These are phyloP conservation scores for Rhizopus arrhizus DNA, from an alignment of 371 early-diverging fungal genomes.

Conservation along the genomic window DNA sequence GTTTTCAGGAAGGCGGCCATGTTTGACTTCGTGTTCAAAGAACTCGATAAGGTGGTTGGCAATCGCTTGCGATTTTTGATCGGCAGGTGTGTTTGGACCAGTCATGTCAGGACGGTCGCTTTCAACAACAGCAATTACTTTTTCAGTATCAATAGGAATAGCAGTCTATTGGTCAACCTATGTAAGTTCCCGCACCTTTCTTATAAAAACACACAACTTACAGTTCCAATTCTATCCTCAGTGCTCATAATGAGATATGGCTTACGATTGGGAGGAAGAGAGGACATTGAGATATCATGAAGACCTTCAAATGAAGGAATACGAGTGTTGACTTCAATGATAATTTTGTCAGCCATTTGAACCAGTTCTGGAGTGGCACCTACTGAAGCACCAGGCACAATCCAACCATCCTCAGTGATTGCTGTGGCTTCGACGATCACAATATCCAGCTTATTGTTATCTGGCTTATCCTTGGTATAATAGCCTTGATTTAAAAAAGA, in stretches of 20 bases:
- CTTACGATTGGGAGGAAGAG: conserved; percentile 49
- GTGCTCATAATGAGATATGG: conserved; percentile 53
- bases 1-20: conserved; percentile 52
- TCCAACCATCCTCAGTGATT: conserved; percentile 56
- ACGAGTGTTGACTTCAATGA: conserved; percentile 58
- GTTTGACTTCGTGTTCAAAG: conserved; percentile 53
- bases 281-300: conserved; percentile 49
- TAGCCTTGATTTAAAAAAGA: conserved; percentile 27
- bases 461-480: conserved; percentile 52
- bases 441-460: conserved; percentile 48
- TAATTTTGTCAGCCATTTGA: conserved; percentile 57
- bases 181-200: background rate
- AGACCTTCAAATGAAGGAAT: conserved; percentile 60
- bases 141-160: conserved; percentile 54
- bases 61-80: conserved; percentile 48
- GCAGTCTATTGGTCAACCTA: conserved; percentile 30
- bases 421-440: conserved; percentile 61
- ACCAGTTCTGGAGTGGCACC: conserved; percentile 59
- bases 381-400: conserved; percentile 58
- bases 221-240: conserved; percentile 56
- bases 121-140: conserved; percentile 54
- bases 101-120: conserved; percentile 53
- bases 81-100: conserved; percentile 48
- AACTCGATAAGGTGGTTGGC: conserved; percentile 56
- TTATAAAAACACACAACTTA: conserved; percentile 23